phyloP scores from a whole-genome alignment of 2,329 filamentous ascomycete species.

The Tolypocladium inflatum region DNA sequence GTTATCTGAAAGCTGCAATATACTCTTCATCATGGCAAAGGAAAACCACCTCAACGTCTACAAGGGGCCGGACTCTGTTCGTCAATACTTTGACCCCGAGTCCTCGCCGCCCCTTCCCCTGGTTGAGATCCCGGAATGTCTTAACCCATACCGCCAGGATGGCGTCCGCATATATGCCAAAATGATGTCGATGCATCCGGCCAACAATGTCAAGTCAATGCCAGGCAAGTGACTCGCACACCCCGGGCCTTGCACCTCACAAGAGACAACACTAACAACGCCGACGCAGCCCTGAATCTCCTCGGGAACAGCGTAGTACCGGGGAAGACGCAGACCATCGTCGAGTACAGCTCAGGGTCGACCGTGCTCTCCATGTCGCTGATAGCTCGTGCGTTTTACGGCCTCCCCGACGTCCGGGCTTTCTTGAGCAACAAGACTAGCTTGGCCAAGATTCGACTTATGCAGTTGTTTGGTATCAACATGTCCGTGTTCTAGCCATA shows the following conservation, averaged over 20 bases:
- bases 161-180: slow-evolving; percentile 56
- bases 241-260: neutral
- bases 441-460: slow-evolving; percentile 39
- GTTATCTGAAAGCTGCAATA: neutral
- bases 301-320: slow-evolving; percentile 16
- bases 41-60: slow-evolving; percentile 41
- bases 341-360: slow-evolving; percentile 54
- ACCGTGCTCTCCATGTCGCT: slow-evolving; percentile 53
- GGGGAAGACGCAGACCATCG: slow-evolving; percentile 37
- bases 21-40: slow-evolving; percentile 9
- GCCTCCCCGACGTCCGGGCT: slow-evolving; percentile 40
- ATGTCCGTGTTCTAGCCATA: slow-evolving; percentile 24
- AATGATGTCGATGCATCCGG: slow-evolving; percentile 55
- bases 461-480: slow-evolving; percentile 50
- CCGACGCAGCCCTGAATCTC: slow-evolving; percentile 36
- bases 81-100: slow-evolving; percentile 51
- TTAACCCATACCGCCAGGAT: slow-evolving; percentile 49
- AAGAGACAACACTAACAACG: neutral
- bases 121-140: slow-evolving; percentile 46
- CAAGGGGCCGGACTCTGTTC: slow-evolving; percentile 45
- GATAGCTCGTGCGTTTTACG: slow-evolving; percentile 40
- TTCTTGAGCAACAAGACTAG: slow-evolving; percentile 52
- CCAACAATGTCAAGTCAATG: slow-evolving; percentile 56
- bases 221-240: slow-evolving; percentile 30
- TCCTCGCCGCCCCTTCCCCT: slow-evolving; percentile 47